Base-by-base conservation (phyloP, 257 asterid genomes). In the Solanum chilense region DNA sequence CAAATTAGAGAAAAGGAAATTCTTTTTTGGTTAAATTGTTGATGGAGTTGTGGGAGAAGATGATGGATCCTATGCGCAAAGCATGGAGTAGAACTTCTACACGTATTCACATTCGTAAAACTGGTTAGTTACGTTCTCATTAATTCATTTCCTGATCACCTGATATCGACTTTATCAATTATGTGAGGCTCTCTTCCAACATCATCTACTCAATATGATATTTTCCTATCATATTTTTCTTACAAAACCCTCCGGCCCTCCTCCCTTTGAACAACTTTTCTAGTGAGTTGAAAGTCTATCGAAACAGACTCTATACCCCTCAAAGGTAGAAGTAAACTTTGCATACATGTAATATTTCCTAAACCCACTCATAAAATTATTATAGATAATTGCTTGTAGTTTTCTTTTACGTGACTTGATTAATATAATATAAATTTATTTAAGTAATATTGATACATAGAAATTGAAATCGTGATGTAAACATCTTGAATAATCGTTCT, bases 71-170 rank as follows among this genome's bases (percentile, higher is more conserved):
- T 6, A 75, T 95, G 87, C 90, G 87, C 85, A 92, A 90, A 86
- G 95, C 90, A 29, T 92, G 94, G 95, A 39, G 58, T 89, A 93
- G 90, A 87, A 86, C 92, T 56, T 92, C 95, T 15, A 86, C 60
- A 81, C 87, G 90, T 49, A 45, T 94, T 39, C 86, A 87, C 35
- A 86, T 86, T 52, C 91, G 74, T 64, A 91, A 90, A 91, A 39
- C 93, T 31, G 98, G 99, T 96, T 12, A 6, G 88, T 35, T 23
- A 6, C 9, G 12, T 52, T 52, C 23, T 52, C 9, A 49, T 49
- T 14, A 49, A 49, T 16, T 52, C 62, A 52, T 58, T 4, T 58
- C 6, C 13, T 58, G 13, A 58, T 58, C 27, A 58, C 3, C 6
- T 23, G 7, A 23, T 23, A 62, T 62, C 29, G 14, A 62, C 14